Conservation (phyloP, 192 early-diverging fungal species). For the Entomortierella lignicola region DNA sequence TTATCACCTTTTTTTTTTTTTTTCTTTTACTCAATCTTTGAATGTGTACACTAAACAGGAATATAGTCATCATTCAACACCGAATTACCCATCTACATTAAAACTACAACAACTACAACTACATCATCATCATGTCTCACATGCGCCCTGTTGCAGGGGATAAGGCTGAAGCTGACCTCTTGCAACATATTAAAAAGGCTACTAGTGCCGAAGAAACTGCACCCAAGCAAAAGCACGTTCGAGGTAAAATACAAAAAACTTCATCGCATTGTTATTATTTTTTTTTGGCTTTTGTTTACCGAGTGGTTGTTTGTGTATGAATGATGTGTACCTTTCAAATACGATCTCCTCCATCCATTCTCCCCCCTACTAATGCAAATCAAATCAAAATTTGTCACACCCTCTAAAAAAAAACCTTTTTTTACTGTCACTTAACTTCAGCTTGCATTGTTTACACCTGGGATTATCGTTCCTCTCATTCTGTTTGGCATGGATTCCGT, state of each 20-base stretch:
- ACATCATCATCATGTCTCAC: no score
- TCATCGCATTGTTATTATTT: no score
- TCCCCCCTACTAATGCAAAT: background rate
- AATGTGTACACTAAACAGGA: no score
- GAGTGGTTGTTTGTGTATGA: background rate
- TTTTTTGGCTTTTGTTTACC: no score
- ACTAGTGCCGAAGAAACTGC: slow-evolving; percentile 89
- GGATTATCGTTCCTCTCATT: slow-evolving; percentile 88
- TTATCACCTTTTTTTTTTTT: no score
- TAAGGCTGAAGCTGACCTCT: slow-evolving; percentile 88
- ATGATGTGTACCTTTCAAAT: no score
- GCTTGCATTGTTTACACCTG: slow-evolving; percentile 94
- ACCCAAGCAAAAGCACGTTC: slow-evolving; percentile 98
- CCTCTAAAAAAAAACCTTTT: background rate
- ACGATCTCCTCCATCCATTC: no score
- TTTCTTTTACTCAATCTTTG: no score
- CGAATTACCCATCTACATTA: no score
- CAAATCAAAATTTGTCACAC: background rate
- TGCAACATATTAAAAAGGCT: slow-evolving; percentile 91
- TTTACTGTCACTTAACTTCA: slow-evolving; percentile 10
- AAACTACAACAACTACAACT: no score
- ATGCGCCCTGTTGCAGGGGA: slow-evolving; percentile 69
- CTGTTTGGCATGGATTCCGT: slow-evolving; percentile 89
- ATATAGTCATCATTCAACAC: no score
- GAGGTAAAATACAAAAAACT: slow-evolving; percentile 54